Evolutionary conservation across 2,329 filamentous ascomycete species (phyloP).

Genomic region (Lecanicillium sp.): DNA sequence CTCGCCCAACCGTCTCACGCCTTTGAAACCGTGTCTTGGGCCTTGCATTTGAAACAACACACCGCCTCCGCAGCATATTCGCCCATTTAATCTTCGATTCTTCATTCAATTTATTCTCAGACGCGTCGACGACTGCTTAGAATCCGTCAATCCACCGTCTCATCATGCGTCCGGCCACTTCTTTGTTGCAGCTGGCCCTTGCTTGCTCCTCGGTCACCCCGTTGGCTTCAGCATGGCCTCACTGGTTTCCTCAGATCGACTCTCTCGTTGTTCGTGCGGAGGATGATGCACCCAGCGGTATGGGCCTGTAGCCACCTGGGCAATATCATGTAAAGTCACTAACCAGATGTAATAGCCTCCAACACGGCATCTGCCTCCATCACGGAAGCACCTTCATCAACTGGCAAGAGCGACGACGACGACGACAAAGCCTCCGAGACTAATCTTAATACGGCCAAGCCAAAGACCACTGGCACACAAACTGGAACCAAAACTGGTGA

Average conservation of each 20-base stretch:
- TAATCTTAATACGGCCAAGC: slow-evolving; percentile 33
- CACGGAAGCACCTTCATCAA: slow-evolving; percentile 1
- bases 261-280: slow-evolving; percentile 43
- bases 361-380: not conserved
- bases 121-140: not conserved
- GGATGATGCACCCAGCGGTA: slow-evolving; percentile 14
- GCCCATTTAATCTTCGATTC: not conserved
- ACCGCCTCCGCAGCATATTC: too few species aligned
- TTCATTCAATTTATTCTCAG: too few species aligned
- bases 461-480: slow-evolving; percentile 13
- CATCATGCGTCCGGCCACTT: slow-evolving; percentile 41
- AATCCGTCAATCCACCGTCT: slow-evolving; percentile 1
- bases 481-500: slow-evolving; percentile 12
- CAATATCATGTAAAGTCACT: not conserved
- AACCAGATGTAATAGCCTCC: not conserved
- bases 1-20: slow-evolving; percentile 3
- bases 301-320: slow-evolving; percentile 7
- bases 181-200: slow-evolving; percentile 38
- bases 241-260: slow-evolving; percentile 45
- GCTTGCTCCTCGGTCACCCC: slow-evolving; percentile 43
- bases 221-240: slow-evolving; percentile 47
- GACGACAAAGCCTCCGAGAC: slow-evolving; percentile 18
- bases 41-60: too few species aligned
- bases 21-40: slow-evolving; percentile 6
- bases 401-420: slow-evolving; percentile 4